These are phyloP conservation scores for Talaromyces sp. DNA, from an alignment of 2,329 filamentous ascomycete species.

Conservation along the genomic window DNA sequence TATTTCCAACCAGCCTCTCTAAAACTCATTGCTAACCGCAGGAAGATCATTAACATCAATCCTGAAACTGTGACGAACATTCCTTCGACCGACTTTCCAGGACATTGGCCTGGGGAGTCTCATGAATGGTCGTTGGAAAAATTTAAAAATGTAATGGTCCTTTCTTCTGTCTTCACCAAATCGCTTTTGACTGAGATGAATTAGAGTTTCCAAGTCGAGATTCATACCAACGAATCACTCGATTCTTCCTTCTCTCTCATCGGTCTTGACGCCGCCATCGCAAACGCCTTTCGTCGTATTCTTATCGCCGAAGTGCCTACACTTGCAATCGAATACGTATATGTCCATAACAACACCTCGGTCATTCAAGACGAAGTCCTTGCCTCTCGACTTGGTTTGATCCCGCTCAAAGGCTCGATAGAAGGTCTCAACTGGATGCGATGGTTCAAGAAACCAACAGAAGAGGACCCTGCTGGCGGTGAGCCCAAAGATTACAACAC, in stretches of 20 bases:
- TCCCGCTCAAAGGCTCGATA: conserved; percentile 77
- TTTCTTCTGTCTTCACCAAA: conserved; percentile 6
- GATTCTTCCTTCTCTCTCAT: conserved; percentile 86
- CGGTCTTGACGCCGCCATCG: conserved; percentile 84
- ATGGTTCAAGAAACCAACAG: conserved; percentile 70
- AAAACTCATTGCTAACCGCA: conserved; percentile 7
- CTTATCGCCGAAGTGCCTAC: conserved; percentile 91
- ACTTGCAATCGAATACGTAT: conserved; percentile 89
- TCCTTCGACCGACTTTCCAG: conserved; percentile 84
- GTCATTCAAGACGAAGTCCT: conserved; percentile 98
- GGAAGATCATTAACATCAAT: conserved; percentile 79
- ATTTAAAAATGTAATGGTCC: conserved; percentile 55
- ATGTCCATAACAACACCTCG: conserved; percentile 92
- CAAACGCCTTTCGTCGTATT: conserved; percentile 96
- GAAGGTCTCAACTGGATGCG: conserved; percentile 75
- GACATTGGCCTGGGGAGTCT: conserved; percentile 85
- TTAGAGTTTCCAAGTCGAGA: conserved; percentile 65
- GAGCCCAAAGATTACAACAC: conserved; percentile 75
- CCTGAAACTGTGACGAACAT: conserved; percentile 87
- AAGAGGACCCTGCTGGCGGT: conserved; percentile 53
- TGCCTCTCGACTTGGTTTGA: conserved; percentile 79
- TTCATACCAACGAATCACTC: conserved; percentile 74
- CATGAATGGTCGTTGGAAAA: conserved; percentile 69
- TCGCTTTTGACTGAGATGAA: neutral
- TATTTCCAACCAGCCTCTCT: neutral